A percentile compares a stretch with the other conserved stretches of the same genome.
Conservation (phyloP, 306 rosid species). For the Inga laurina region DNA sequence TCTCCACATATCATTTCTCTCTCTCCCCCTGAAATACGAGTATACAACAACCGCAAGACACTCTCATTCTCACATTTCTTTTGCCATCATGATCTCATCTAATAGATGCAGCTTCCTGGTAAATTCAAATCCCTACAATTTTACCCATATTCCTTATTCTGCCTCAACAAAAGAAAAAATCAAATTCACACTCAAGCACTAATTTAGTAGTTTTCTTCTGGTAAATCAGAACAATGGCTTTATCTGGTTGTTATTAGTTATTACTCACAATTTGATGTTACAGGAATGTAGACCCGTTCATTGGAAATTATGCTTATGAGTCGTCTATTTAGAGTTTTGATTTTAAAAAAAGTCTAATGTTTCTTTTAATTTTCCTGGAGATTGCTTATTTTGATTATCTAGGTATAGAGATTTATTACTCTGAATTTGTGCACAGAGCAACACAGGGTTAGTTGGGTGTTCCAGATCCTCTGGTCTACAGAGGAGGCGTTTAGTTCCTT, state of each 20-base stretch:
- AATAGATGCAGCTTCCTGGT: conserved; percentile 51
- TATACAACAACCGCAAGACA: conserved; percentile 1
- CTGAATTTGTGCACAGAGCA: conserved; percentile 45
- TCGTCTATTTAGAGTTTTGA: background rate
- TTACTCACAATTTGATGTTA: background rate
- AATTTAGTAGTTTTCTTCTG: background rate
- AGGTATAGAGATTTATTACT: conserved; percentile 17
- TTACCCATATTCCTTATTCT: background rate
- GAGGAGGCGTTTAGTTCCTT: conserved; percentile 42
- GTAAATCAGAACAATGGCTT: conserved; percentile 36
- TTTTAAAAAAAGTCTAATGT: background rate
- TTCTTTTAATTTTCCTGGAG: conserved; percentile 15
- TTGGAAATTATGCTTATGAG: conserved; percentile 3
- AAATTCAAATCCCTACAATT: conserved; percentile 28
- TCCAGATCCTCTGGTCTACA: conserved; percentile 39
- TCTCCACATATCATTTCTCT: background rate
- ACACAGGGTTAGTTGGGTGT: conserved; percentile 57
- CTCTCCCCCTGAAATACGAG: conserved; percentile 5
- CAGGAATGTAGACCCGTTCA: conserved; percentile 7
- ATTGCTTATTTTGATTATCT: conserved; percentile 31
- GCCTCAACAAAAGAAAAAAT: background rate
- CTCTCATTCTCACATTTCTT: conserved; percentile 23
- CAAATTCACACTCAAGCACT: background rate
- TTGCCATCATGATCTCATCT: conserved; percentile 42
- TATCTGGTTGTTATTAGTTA: conserved; percentile 12